These are phyloP conservation scores for Ophioceras dolichostomum DNA, from an alignment of 2,329 filamentous ascomycete species.

Conservation along the genomic window DNA sequence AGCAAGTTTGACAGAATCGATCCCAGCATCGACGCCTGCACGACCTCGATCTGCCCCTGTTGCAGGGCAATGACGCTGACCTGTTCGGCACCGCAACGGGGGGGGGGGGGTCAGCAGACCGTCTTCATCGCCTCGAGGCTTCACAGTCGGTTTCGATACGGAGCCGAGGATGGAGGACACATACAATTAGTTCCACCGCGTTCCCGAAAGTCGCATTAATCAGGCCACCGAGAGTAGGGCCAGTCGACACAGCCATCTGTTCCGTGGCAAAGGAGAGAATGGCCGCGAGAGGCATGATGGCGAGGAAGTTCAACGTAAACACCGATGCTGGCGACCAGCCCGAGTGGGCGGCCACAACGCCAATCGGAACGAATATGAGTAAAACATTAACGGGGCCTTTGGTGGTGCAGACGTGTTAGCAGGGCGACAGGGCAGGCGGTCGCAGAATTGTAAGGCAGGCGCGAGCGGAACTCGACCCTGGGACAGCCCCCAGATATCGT, in stretches of 20 bases:
- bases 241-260: slow-evolving; percentile 59
- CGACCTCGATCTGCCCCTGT: slow-evolving; percentile 80
- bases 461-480: too few species aligned
- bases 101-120: background rate
- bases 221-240: slow-evolving; percentile 61
- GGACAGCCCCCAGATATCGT: too few species aligned
- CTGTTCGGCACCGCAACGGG: slow-evolving; percentile 29
- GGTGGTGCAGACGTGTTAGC: background rate
- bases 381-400: slow-evolving; percentile 54
- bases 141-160: background rate
- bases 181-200: slow-evolving; percentile 66
- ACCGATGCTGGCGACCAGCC: slow-evolving; percentile 54
- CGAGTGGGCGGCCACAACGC: slow-evolving; percentile 52
- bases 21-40: slow-evolving; percentile 96
- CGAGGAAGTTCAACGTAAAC: slow-evolving; percentile 70
- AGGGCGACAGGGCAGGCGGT: too few species aligned
- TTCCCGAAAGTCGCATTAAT: slow-evolving; percentile 72
- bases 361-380: slow-evolving; percentile 62
- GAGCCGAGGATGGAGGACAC: slow-evolving; percentile 12
- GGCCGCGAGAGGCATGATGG: slow-evolving; percentile 78
- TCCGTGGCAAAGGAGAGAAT: slow-evolving; percentile 80
- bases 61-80: slow-evolving; percentile 84
- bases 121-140: background rate
- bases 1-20: slow-evolving; percentile 92
- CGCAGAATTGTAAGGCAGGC: too few species aligned